These are phyloP conservation scores for Pichia cabralensis DNA, from an alignment of 805 yeast species.

Conservation along the genomic window DNA sequence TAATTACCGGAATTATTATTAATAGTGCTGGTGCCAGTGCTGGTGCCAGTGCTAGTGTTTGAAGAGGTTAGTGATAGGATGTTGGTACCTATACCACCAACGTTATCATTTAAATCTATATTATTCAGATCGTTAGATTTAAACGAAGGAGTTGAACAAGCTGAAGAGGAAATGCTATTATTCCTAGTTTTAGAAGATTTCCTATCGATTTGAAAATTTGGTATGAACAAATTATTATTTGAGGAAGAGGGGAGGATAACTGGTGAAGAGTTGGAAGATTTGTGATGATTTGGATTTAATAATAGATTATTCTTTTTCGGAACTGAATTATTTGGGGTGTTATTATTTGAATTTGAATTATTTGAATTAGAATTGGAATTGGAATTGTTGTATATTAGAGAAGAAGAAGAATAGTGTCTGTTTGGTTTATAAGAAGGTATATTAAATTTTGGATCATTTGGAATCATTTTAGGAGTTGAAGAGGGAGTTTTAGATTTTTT, in stretches of 20 bases:
- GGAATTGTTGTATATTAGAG: no score
- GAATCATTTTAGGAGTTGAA: constrained; percentile 30
- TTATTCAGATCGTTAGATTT: no score
- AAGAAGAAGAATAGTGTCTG: no score
- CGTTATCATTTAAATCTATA: no score
- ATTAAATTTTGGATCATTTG: constrained; percentile 11
- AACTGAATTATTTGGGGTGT: background rate
- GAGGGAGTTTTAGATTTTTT: constrained; percentile 31
- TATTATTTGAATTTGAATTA: no score
- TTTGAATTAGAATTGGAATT: no score
- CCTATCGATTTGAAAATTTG: constrained; percentile 1
- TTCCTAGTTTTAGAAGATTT: no score
- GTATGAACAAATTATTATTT: constrained; percentile 3
- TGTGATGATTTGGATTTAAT: constrained; percentile 23
- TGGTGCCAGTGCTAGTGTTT: constrained; percentile 1
- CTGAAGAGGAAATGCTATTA: no score
- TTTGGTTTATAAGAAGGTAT: background rate
- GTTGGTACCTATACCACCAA: constrained; percentile 6
- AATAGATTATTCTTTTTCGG: constrained; percentile 21
- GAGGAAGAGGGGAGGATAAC: constrained; percentile 26
- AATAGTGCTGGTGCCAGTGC: background rate
- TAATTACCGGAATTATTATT: no score
- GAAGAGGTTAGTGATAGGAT: constrained; percentile 3
- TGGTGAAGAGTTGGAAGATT: constrained; percentile 26
- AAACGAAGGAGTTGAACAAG: no score